phyloP scores from a whole-genome alignment of 805 yeast genomes.

The Wickerhamiella qilinensis region DNA sequence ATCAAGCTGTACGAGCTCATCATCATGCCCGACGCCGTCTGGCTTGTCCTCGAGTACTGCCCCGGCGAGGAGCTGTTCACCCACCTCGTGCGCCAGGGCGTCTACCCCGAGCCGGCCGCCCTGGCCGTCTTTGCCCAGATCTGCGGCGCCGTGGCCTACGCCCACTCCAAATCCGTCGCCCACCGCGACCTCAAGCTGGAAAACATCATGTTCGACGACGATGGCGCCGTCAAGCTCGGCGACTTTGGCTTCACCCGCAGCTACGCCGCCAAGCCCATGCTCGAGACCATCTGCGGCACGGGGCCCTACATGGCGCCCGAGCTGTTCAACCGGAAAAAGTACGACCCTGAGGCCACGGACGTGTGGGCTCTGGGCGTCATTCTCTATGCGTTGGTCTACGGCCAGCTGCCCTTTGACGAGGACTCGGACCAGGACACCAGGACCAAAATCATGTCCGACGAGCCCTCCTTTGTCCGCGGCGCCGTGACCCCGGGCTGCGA shows the following conservation, averaged over 20 bases:
- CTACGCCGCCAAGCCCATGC: constrained; percentile 34
- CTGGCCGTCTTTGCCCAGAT: constrained; percentile 30
- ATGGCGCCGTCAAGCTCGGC: constrained; percentile 65
- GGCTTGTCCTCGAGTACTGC: constrained; percentile 85
- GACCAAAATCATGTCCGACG: constrained; percentile 41
- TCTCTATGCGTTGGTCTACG: constrained; percentile 66
- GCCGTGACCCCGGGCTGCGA: constrained; percentile 24
- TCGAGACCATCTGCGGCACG: constrained; percentile 86
- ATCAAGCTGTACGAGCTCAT: constrained; percentile 76
- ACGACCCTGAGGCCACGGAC: constrained; percentile 65
- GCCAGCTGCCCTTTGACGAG: constrained; percentile 85
- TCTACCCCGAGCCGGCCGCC: constrained; percentile 12
- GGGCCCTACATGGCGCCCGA: constrained; percentile 97
- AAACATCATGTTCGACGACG: constrained; percentile 61
- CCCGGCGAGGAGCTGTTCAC: constrained; percentile 29
- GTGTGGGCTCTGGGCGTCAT: constrained; percentile 90
- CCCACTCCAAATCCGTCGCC: constrained; percentile 55
- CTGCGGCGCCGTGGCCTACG: constrained; percentile 48
- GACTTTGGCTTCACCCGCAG: constrained; percentile 94
- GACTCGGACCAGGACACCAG: constrained; percentile 50
- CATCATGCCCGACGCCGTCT: constrained; percentile 60
- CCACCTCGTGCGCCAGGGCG: constrained; percentile 19
- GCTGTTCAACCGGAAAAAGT: constrained; percentile 46
- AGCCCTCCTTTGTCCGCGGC: constrained; percentile 36
- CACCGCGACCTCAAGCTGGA: constrained; percentile 74